Percentiles rank a stretch among this genome's conserved stretches.
Conservation (phyloP, 2,329 filamentous ascomycete species). For the Colletotrichum sp. region DNA sequence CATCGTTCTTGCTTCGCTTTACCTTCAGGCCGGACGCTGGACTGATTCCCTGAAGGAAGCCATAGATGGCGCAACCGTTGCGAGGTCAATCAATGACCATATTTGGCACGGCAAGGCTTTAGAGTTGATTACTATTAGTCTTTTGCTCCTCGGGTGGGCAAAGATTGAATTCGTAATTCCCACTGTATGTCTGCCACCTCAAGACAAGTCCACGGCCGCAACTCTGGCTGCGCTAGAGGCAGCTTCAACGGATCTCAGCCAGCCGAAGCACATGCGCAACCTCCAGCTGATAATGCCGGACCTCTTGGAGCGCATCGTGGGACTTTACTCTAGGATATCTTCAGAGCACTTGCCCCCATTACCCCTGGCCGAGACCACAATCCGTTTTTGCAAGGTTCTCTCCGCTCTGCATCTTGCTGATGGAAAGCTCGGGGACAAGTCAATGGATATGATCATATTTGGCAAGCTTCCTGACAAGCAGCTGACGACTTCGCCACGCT, state of each 20-base stretch:
- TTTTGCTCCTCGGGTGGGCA: slow-evolving; percentile 85
- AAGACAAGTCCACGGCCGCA: slow-evolving; percentile 45
- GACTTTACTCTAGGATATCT: slow-evolving; percentile 73
- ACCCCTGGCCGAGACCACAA: slow-evolving; percentile 73
- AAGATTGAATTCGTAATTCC: slow-evolving; percentile 84
- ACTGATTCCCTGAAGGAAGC: slow-evolving; percentile 85
- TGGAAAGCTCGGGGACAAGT: slow-evolving; percentile 65
- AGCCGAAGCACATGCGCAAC: slow-evolving; percentile 59
- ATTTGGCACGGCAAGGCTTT: slow-evolving; percentile 97
- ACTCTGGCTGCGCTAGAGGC: slow-evolving; percentile 26
- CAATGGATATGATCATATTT: slow-evolving; percentile 69
- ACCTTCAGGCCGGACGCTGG: slow-evolving; percentile 90
- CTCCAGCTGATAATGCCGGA: slow-evolving; percentile 71
- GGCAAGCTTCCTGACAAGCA: slow-evolving; percentile 60
- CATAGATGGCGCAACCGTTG: slow-evolving; percentile 77
- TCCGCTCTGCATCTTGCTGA: slow-evolving; percentile 69
- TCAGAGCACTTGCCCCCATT: slow-evolving; percentile 75
- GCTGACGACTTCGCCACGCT: slow-evolving; percentile 57
- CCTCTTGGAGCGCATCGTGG: slow-evolving; percentile 75
- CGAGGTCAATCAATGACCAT: slow-evolving; percentile 84
- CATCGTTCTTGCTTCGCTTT: slow-evolving; percentile 83
- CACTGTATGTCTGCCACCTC: slow-evolving; percentile 56
- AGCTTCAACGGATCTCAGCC: slow-evolving; percentile 41
- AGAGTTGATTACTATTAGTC: slow-evolving; percentile 82
- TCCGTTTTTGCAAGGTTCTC: slow-evolving; percentile 75